Percentiles rank a stretch among this genome's conserved stretches.
These are phyloP conservation scores for Cryptococcus deneoformans DNA, from an alignment of 1,284 basidiomycete genomes.

Conservation along the genomic window DNA sequence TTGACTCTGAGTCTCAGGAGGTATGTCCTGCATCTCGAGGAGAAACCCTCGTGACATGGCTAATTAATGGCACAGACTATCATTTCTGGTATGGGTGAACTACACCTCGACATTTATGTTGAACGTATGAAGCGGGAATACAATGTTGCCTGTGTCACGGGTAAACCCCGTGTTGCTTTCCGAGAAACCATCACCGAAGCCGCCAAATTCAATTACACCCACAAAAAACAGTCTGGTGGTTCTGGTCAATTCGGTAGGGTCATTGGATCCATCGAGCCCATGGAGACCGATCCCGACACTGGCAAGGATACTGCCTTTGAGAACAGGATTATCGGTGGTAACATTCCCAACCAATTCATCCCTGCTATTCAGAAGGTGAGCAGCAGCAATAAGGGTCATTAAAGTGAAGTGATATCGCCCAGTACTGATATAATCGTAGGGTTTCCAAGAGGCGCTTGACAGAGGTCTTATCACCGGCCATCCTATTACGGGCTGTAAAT, in stretches of 20 bases:
- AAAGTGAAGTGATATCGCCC: too few species aligned
- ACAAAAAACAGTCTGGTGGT: constrained; percentile 99
- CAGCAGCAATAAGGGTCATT: too few species aligned
- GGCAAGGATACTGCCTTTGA: constrained; percentile 87
- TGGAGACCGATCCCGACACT: constrained; percentile 73
- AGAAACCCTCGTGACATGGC: not conserved
- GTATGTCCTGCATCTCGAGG: too few species aligned
- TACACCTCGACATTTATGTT: constrained; percentile 98
- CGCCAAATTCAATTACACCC: constrained; percentile 85
- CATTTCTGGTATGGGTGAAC: constrained; percentile 99
- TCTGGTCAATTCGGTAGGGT: constrained; percentile 96
- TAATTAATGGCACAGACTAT: constrained; percentile 72
- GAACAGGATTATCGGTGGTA: constrained; percentile 87
- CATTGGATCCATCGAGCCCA: constrained; percentile 87
- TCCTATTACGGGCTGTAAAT: constrained; percentile 77
- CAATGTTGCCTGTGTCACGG: constrained; percentile 88
- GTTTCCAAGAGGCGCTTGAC: constrained; percentile 91
- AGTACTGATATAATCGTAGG: too few species aligned
- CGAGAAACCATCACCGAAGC: constrained; percentile 86
- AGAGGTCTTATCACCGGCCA: constrained; percentile 91
- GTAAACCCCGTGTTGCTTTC: constrained; percentile 96
- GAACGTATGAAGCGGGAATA: constrained; percentile 99
- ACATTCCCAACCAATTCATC: constrained; percentile 87
- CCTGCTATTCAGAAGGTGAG: constrained; percentile 96
- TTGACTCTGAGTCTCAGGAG: constrained; percentile 93